Evolutionary conservation across 1,139 yeast genomes (phyloP).

Genomic region (Yamadazyma aaseri): DNA sequence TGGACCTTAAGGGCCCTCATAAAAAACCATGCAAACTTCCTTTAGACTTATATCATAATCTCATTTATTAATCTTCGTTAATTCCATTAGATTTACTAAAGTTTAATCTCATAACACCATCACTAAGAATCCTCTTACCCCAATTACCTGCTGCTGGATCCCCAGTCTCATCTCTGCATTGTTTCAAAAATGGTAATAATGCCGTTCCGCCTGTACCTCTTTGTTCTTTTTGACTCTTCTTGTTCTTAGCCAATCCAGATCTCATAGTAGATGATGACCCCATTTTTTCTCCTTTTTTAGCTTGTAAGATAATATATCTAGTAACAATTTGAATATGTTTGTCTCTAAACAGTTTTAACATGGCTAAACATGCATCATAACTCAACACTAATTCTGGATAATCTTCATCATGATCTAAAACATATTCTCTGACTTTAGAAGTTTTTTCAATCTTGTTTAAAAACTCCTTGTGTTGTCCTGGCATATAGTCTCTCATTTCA

Average conservation of each 20-base stretch:
- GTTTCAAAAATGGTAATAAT: slow-evolving; percentile 85
- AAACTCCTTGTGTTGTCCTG: slow-evolving; percentile 76
- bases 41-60: neutral
- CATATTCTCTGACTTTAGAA: slow-evolving; percentile 65
- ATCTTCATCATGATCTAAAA: slow-evolving; percentile 34
- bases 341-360: slow-evolving; percentile 85
- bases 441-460: slow-evolving; percentile 56
- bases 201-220: slow-evolving; percentile 96
- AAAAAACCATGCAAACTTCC: too few relatives aligned
- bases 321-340: slow-evolving; percentile 92
- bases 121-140: slow-evolving; percentile 77
- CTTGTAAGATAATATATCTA: slow-evolving; percentile 78
- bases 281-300: slow-evolving; percentile 50
- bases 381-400: slow-evolving; percentile 63
- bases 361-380: slow-evolving; percentile 88
- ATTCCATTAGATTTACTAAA: slow-evolving; percentile 35
- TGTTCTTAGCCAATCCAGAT: slow-evolving; percentile 57
- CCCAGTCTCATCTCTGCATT: slow-evolving; percentile 94
- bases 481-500: slow-evolving; percentile 90
- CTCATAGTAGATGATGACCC: slow-evolving; percentile 58
- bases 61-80: slow-evolving; percentile 24
- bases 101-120: slow-evolving; percentile 51
- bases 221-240: slow-evolving; percentile 52
- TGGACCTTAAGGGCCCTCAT: too few relatives aligned
- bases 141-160: slow-evolving; percentile 87